Conservation (phyloP, 371 early-diverging fungal genomes). For the Haplosporangium sp. region DNA sequence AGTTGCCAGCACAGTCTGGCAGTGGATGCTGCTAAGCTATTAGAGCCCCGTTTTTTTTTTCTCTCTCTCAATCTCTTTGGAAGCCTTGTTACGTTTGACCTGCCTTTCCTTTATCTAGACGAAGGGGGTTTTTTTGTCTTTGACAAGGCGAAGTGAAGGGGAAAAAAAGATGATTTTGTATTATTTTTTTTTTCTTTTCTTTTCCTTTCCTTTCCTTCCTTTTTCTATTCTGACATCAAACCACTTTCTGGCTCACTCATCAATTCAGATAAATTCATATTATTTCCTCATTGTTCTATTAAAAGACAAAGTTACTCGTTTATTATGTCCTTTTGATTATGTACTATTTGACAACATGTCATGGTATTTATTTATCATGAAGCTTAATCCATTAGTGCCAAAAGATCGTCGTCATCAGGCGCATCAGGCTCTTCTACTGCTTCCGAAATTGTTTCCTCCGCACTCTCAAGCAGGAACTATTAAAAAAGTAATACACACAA, state of each 20-base stretch:
- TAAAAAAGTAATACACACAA: not conserved
- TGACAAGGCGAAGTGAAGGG: not conserved
- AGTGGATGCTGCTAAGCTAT: constrained; percentile 50
- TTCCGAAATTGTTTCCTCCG: constrained; percentile 10
- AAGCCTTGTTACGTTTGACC: not conserved
- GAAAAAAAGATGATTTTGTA: not conserved
- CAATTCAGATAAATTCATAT: too few relatives aligned
- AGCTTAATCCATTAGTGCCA: constrained; percentile 47
- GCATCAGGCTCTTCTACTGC: constrained; percentile 17
- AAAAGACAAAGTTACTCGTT: constrained; percentile 10
- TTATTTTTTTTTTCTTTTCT: not conserved
- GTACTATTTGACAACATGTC: not conserved
- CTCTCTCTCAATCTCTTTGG: not conserved
- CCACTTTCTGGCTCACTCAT: not conserved
- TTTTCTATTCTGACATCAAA: constrained; percentile 4
- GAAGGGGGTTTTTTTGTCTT: not conserved
- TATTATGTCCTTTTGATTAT: not conserved
- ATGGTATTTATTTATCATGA: not conserved
- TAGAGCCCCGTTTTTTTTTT: too few relatives aligned
- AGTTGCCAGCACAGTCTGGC: constrained; percentile 49
- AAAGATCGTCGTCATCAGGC: constrained; percentile 43
- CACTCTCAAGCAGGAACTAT: constrained; percentile 22
- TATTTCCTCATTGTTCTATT: constrained; percentile 2
- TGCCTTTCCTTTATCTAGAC: constrained; percentile 1
- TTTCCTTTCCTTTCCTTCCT: not conserved